Evolutionary conservation across 345 rosid genomes (phyloP), one percentile per base, ranked within the genome.

Genomic region (Microcos paniculata): DNA sequence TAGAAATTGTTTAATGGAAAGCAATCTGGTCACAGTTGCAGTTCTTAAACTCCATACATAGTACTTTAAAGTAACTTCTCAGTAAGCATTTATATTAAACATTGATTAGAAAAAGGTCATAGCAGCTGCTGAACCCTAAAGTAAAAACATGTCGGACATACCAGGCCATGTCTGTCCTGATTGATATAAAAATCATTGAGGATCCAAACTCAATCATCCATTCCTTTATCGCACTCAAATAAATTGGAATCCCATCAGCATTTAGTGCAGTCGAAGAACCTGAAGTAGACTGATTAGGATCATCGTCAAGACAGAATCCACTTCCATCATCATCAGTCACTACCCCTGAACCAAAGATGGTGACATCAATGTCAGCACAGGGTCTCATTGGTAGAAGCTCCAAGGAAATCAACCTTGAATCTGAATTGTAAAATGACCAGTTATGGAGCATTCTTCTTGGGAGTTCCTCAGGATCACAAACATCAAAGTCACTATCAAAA

Each of bases 171-270:
- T 92, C 97, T 14, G 97, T 92, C 28, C 95, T 90, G 53, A 94
- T 49, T 15, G 93, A 90, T 52, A 92, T 79, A 65, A 82, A 87
- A 64, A 91, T 73, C 91, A 81, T 82, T 14, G 88, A 82, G 18
- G 89, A 77, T 42, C 94, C 95, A 73, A 85, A 89, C 76, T 94
- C 98, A 59, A 92, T 90, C 94, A 81, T 85, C 97, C 98, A 92
- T 78, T 90, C 97, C 81, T 94, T 94, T 51, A 94, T 81, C 31
- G 89, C 86, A 78, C 92, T 89, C 77, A 94, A 80, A 74, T 69
- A 91, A 38, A 91, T 82, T 6, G 90, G 84, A 77, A 84, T 64
- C 68, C 97, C 88, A 69, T 72, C 82, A 73, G 64, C 77, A 70
- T 65, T 83, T 26, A 75, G 72, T 10, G 78, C 78, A 48, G 74